Evolutionary conservation across 345 rosid genomes (phyloP).

Genomic region (Hypericum perforatum): DNA sequence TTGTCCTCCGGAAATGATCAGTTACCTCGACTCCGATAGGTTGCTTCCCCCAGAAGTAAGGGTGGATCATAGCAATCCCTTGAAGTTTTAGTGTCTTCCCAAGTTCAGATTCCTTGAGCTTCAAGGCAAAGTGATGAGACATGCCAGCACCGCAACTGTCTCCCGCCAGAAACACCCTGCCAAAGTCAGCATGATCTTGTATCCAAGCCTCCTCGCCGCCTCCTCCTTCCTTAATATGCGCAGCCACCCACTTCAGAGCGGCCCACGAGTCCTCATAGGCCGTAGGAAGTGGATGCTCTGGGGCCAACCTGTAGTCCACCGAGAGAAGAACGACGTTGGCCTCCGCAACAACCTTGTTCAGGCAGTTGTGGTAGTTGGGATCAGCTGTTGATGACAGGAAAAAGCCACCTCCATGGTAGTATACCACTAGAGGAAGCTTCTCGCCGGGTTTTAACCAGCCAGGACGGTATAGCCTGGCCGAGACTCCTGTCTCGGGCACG

Average conservation of each 20-base stretch:
- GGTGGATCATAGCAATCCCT: conserved; percentile 3
- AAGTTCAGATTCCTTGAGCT: neutral
- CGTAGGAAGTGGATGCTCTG: conserved; percentile 1
- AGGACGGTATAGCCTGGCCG: conserved; percentile 62
- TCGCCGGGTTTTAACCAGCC: conserved; percentile 6
- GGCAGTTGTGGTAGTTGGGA: neutral
- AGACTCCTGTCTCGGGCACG: conserved; percentile 33
- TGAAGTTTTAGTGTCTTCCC: neutral
- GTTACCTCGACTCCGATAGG: conserved; percentile 48
- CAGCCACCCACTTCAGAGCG: conserved; percentile 2
- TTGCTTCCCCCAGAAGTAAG: conserved; percentile 19
- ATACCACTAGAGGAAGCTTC: neutral
- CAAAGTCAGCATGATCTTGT: neutral
- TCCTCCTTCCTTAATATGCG: neutral
- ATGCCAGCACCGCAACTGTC: conserved; percentile 2
- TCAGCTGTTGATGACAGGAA: neutral
- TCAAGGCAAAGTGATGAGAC: conserved; percentile 1
- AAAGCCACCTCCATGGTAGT: conserved; percentile 5
- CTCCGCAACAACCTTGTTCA: neutral
- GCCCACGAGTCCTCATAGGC: conserved; percentile 1
- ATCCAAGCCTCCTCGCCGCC: neutral
- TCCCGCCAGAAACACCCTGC: neutral
- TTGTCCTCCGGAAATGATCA: conserved; percentile 32
- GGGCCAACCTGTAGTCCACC: neutral
- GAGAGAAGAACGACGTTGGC: neutral